phyloP scores from a whole-genome alignment of 108 stramenopile species.

The Cylindrotheca fusiformis region DNA sequence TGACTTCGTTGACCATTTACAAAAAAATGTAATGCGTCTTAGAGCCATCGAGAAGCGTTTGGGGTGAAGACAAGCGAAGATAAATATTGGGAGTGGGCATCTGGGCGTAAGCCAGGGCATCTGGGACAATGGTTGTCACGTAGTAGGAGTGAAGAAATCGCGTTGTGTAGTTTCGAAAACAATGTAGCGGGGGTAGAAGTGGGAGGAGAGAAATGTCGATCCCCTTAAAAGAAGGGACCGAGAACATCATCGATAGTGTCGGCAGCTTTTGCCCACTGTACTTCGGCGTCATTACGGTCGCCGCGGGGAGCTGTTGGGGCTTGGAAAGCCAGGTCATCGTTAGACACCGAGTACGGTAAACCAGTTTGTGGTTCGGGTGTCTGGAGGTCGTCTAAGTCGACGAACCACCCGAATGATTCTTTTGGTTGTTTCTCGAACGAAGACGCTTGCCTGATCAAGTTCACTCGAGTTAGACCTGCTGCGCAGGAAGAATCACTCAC shows the following conservation, averaged over 20 bases:
- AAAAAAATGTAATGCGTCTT: slow-evolving; percentile 7
- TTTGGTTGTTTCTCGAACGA: slow-evolving; percentile 23
- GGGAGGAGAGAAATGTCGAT: neutral
- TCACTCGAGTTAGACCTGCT: slow-evolving; percentile 44
- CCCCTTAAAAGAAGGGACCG: slow-evolving; percentile 50
- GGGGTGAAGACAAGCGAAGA: slow-evolving; percentile 5
- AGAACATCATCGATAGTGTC: slow-evolving; percentile 66
- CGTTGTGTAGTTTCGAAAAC: neutral
- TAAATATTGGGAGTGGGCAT: too few species aligned
- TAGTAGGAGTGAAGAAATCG: neutral
- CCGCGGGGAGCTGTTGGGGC: slow-evolving; percentile 37
- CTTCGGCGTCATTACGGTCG: slow-evolving; percentile 37
- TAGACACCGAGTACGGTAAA: slow-evolving; percentile 2
- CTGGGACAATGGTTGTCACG: neutral
- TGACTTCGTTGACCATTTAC: too few species aligned
- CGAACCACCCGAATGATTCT: slow-evolving; percentile 56
- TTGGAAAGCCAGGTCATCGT: slow-evolving; percentile 39
- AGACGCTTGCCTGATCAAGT: slow-evolving; percentile 30
- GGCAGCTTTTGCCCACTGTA: slow-evolving; percentile 65
- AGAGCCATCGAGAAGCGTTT: slow-evolving; percentile 3
- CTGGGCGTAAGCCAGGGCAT: neutral
- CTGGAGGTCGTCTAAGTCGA: slow-evolving; percentile 30
- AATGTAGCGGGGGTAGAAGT: slow-evolving; percentile 2
- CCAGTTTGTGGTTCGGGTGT: neutral
- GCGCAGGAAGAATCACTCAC: slow-evolving; percentile 52